Evolutionary conservation across 2,329 filamentous ascomycete genomes (phyloP).

Genomic region (Alternaria triticimaculans): DNA sequence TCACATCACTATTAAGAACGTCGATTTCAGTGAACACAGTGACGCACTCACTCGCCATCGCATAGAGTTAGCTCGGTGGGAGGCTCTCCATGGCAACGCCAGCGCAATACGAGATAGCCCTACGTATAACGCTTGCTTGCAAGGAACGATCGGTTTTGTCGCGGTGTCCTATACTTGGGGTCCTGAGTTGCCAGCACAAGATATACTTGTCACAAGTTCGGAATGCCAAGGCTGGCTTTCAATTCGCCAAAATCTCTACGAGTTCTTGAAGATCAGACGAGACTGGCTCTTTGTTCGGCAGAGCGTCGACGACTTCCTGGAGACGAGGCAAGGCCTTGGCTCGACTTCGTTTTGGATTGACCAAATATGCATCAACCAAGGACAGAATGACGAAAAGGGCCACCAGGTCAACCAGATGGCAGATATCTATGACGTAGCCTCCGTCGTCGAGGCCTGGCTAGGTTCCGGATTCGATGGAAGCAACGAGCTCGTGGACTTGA

Average conservation of each 20-base stretch:
- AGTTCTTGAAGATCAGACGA: not conserved
- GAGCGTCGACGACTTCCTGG: not conserved
- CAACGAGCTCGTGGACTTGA: not conserved
- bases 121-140: rapidly evolving
- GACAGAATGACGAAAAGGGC: not conserved
- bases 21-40: not conserved
- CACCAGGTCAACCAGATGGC: not conserved
- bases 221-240: not conserved
- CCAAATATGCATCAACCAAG: not conserved
- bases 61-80: too few relatives aligned
- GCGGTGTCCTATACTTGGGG: not conserved
- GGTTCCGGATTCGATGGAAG: not conserved
- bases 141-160: not conserved
- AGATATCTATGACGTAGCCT: not conserved
- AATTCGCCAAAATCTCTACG: not conserved
- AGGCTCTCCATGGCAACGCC: too few relatives aligned
- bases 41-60: not conserved
- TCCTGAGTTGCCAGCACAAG: not conserved
- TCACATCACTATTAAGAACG: not conserved
- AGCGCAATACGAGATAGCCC: too few relatives aligned
- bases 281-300: not conserved
- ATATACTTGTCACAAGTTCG: not conserved
- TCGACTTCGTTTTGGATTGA: not conserved
- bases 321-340: not conserved
- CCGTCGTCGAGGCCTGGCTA: not conserved